Conservation (phyloP, 2,329 filamentous ascomycete species). For the Sclerotinia nivalis region DNA sequence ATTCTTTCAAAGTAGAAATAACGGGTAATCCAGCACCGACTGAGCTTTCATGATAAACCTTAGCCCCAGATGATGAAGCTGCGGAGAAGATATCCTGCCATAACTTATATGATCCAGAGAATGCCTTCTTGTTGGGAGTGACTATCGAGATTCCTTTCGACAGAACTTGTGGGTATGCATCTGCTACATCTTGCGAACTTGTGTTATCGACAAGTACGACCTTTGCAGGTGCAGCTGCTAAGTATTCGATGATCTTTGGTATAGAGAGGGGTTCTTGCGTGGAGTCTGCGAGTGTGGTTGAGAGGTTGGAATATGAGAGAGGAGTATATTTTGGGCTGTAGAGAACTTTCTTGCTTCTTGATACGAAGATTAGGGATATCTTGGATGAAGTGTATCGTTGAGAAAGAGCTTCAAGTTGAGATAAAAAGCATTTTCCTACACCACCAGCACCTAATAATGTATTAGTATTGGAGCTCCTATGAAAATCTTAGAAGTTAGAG, state of each 20-base stretch:
- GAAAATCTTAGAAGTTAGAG: slow-evolving; percentile 27
- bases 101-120: slow-evolving; percentile 75
- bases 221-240: slow-evolving; percentile 74
- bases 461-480: slow-evolving; percentile 27
- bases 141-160: slow-evolving; percentile 83
- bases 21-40: slow-evolving; percentile 92
- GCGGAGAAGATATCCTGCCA: slow-evolving; percentile 87
- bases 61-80: slow-evolving; percentile 69
- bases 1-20: slow-evolving; percentile 88
- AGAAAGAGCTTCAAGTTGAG: slow-evolving; percentile 71
- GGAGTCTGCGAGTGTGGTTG: slow-evolving; percentile 64
- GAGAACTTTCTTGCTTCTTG: slow-evolving; percentile 80
- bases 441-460: slow-evolving; percentile 73
- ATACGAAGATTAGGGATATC: slow-evolving; percentile 79
- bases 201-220: slow-evolving; percentile 94
- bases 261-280: slow-evolving; percentile 65
- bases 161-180: slow-evolving; percentile 79
- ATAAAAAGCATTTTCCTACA: slow-evolving; percentile 88
- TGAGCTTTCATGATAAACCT: slow-evolving; percentile 92
- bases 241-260: slow-evolving; percentile 72
- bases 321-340: slow-evolving; percentile 72
- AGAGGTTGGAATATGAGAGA: slow-evolving; percentile 59
- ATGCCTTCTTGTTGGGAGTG: slow-evolving; percentile 98
- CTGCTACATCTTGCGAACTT: slow-evolving; percentile 81
- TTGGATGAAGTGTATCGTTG: slow-evolving; percentile 63